Percentiles rank a stretch among this genome's conserved stretches.
Evolutionary conservation across 2,329 filamentous ascomycete species (phyloP).

Genomic region (Colletotrichum sp.): DNA sequence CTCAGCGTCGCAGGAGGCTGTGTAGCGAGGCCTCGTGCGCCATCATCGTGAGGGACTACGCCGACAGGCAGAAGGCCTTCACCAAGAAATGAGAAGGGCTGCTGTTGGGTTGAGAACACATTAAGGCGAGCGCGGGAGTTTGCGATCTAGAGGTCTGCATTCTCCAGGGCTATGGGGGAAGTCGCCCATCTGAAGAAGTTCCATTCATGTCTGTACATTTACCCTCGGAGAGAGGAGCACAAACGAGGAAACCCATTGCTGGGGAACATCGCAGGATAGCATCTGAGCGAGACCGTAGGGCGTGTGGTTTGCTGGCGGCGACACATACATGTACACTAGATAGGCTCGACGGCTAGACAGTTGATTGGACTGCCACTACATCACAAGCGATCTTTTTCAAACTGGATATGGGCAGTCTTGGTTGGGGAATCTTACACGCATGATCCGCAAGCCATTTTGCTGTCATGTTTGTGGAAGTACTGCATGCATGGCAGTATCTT

Average conservation of each 20-base stretch:
- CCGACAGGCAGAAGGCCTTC: constrained; percentile 65
- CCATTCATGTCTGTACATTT: constrained; percentile 16
- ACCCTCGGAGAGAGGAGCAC: background rate
- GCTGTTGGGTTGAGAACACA: background rate
- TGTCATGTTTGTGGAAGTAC: background rate
- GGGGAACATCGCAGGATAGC: background rate
- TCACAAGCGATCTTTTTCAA: background rate
- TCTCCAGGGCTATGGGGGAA: background rate
- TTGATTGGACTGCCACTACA: background rate
- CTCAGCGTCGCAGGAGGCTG: constrained; percentile 74
- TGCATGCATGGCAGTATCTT: background rate
- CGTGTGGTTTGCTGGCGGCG: background rate
- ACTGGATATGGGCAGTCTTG: background rate
- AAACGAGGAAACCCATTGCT: background rate
- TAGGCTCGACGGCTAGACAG: background rate
- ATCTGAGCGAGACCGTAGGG: constrained; percentile 5
- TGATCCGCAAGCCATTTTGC: background rate
- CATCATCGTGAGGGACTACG: constrained; percentile 82
- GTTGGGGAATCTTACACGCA: background rate
- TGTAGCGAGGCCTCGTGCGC: constrained; percentile 88
- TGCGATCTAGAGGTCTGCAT: background rate
- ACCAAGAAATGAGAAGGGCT: constrained; percentile 36
- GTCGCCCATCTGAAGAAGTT: background rate
- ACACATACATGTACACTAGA: constrained; percentile 23
- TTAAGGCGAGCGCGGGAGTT: background rate